Evolutionary conservation across 2,329 filamentous ascomycete species (phyloP), one percentile per base, ranked within the genome.

Genomic region (Fusarium nisikadoi): DNA sequence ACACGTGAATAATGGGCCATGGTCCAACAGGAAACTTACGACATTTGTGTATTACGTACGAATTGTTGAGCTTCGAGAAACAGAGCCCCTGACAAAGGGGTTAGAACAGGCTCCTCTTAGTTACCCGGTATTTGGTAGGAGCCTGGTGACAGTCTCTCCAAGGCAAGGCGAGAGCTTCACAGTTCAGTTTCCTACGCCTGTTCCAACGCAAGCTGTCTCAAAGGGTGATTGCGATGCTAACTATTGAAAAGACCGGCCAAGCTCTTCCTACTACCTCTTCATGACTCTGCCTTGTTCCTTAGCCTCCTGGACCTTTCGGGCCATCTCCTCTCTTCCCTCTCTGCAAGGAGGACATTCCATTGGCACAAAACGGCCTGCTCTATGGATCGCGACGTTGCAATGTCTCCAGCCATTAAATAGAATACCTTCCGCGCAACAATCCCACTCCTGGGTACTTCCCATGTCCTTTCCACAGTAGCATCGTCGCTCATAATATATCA

Each of bases 171-270:
- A 42, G 41, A 16, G 41, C n/a, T 23, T 9, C 12, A n/a, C 11
- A 13, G 12, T 17, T 19, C 10, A 19, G 8, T 8, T 41, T 8
- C 8, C 39, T n/a, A 1, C 10, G 14, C 20, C 2, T 12, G 2
- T 11, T 19, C 10, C 2, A 38, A 6, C 4, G 4, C 17, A 9
- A 12, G 8, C 9, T 27, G 19, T 11, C 31, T 5, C 0, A 20
- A 3, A 45, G 8, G 8, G 8, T 20, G 6, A 17, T 2, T 7
- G 5, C 7, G 8, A 12, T 6, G 1, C 2, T 7, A 31, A 3
- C 2, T 9, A 31, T 10, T 12, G 2, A 1, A 17, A 31, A 23
- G 14, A n/a, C 2, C 3, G 0, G 10, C 5, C 2, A 7, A 23
- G 20, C 12, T 2, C 16, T 19, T 23, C 6, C 12, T 7, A 2